phyloP scores from a whole-genome alignment of 805 yeast species.

The Clavispora fructus region DNA sequence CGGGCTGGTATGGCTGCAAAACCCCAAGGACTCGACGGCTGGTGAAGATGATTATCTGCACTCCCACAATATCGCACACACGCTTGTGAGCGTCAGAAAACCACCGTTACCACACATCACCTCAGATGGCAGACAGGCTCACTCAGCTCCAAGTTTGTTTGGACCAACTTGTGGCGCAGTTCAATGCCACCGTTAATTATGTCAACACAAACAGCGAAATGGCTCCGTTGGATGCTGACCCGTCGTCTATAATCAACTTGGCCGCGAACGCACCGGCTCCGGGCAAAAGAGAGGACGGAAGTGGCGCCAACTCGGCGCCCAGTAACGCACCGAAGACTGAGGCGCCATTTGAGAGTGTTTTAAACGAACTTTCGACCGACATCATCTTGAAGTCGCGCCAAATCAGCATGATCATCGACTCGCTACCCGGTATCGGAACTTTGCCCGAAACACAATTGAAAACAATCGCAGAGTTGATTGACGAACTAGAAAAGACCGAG shows the following conservation, averaged over 20 bases:
- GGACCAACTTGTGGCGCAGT: conserved; percentile 77
- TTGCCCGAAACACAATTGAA: conserved; percentile 68
- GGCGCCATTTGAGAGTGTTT: conserved; percentile 38
- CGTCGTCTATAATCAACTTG: conserved; percentile 60
- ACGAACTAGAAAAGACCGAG: conserved; percentile 59
- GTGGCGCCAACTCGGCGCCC: conserved; percentile 14
- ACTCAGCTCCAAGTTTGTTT: conserved; percentile 87
- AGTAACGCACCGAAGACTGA: conserved; percentile 5
- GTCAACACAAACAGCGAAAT: conserved; percentile 42
- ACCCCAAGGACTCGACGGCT: not conserved
- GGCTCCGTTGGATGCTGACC: conserved; percentile 49
- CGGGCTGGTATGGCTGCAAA: not conserved
- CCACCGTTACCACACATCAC: not conserved
- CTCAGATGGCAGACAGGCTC: conserved; percentile 73
- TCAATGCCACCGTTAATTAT: conserved; percentile 71
- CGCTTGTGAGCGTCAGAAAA: not conserved
- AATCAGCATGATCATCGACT: conserved; percentile 76
- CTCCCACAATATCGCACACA: not conserved
- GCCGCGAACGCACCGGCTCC: conserved; percentile 52
- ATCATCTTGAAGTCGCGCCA: conserved; percentile 82
- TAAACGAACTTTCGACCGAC: conserved; percentile 78
- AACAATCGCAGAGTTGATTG: conserved; percentile 56
- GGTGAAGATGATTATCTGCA: not conserved
- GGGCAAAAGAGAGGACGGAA: conserved; percentile 19
- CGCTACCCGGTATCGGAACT: conserved; percentile 90